Percentiles rank a stretch among this genome's conserved stretches.
phyloP scores from a whole-genome alignment of 208 protist genomes.

The Acanthamoeba lenticulata region DNA sequence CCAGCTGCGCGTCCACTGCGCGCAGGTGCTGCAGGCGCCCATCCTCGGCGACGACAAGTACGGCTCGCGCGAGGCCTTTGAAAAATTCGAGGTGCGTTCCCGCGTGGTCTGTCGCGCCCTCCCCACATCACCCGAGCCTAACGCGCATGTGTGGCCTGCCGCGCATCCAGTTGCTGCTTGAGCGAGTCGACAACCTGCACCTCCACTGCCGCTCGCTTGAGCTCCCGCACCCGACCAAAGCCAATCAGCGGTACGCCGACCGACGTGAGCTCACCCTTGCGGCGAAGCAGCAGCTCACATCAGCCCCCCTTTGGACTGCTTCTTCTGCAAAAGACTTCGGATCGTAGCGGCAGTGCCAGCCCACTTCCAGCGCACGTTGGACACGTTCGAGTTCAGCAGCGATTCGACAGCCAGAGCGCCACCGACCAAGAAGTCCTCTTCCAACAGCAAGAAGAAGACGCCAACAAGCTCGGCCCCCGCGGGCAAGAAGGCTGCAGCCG shows the following conservation, averaged over 20 bases:
- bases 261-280: too few relatives aligned
- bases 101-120: not conserved
- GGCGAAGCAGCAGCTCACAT: too few relatives aligned
- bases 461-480: not conserved
- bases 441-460: not conserved
- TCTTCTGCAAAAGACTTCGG: not conserved
- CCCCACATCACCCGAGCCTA: not conserved
- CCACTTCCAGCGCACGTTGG: not conserved
- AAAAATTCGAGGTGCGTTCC: not conserved
- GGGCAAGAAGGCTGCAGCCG: too few relatives aligned
- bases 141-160: not conserved
- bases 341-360: not conserved
- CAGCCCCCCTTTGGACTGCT: not conserved
- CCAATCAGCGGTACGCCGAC: not conserved
- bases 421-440: not conserved
- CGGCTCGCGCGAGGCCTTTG: constrained; percentile 18
- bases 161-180: not conserved
- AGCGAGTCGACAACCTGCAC: constrained; percentile 8
- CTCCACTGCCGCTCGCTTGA: constrained; percentile 45
- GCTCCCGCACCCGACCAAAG: constrained; percentile 4
- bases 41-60: constrained; percentile 77
- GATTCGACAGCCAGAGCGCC: too few relatives aligned
- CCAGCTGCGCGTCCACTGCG: constrained; percentile 76
- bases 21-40: constrained; percentile 68
- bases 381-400: not conserved